phyloP scores from a whole-genome alignment of 2,329 filamentous ascomycete genomes.

The Fusarium praegraminearum region DNA sequence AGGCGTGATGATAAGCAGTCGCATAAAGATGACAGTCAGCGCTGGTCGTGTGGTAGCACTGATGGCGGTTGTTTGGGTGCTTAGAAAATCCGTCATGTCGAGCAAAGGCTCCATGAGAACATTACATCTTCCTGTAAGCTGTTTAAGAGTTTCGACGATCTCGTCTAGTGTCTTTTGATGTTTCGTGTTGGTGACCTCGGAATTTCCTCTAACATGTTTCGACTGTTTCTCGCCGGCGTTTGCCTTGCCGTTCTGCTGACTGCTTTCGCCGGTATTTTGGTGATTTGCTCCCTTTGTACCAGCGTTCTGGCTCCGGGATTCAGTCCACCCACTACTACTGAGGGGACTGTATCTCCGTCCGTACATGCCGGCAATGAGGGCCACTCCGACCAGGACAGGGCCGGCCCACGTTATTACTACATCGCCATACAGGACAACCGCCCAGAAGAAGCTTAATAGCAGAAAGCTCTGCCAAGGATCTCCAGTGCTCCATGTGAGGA shows the following conservation, averaged over 20 bases:
- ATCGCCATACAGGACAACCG: slow-evolving; percentile 86
- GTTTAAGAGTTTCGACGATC: slow-evolving; percentile 92
- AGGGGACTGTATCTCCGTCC: slow-evolving; percentile 88
- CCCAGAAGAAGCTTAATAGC: slow-evolving; percentile 87
- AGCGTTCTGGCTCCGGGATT: slow-evolving; percentile 56
- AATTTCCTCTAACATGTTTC: slow-evolving; percentile 60
- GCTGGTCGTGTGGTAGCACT: slow-evolving; percentile 92
- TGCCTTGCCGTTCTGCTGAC: slow-evolving; percentile 46
- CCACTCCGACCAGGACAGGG: slow-evolving; percentile 82
- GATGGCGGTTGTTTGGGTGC: slow-evolving; percentile 88
- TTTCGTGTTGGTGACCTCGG: slow-evolving; percentile 73
- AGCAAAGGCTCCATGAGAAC: slow-evolving; percentile 90
- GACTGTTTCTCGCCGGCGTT: slow-evolving; percentile 46
- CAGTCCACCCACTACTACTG: slow-evolving; percentile 82
- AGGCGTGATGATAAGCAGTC: slow-evolving; percentile 88
- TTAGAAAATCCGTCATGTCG: slow-evolving; percentile 91
- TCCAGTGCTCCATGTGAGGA: slow-evolving; percentile 92
- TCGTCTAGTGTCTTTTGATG: slow-evolving; percentile 97
- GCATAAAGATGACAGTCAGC: slow-evolving; percentile 87
- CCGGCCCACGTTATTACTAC: slow-evolving; percentile 83
- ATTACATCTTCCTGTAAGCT: slow-evolving; percentile 92
- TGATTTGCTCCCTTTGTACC: slow-evolving; percentile 33
- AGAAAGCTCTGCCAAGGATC: slow-evolving; percentile 99
- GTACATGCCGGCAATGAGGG: slow-evolving; percentile 92
- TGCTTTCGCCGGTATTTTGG: slow-evolving; percentile 30